Evolutionary conservation across 306 rosid species (phyloP).

Genomic region (Delonix regia): DNA sequence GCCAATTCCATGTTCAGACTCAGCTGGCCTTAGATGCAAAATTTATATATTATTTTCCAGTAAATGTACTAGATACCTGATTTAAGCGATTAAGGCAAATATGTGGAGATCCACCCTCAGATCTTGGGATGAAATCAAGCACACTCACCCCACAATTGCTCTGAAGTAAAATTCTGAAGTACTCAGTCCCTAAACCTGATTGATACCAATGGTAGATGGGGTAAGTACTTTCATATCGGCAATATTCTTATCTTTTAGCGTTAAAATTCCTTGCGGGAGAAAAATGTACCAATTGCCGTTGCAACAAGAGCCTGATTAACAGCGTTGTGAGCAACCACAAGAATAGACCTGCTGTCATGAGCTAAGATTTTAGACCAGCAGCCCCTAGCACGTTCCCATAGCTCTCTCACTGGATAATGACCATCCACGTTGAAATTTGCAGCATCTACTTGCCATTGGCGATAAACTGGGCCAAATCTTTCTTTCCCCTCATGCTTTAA

Average conservation of each 20-base stretch:
- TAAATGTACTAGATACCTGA: conserved; percentile 61
- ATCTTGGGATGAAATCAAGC: conserved; percentile 74
- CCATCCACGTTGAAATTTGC: conserved; percentile 79
- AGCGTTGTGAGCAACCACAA: conserved; percentile 98
- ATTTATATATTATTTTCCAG: background rate
- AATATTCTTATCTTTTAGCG: conserved; percentile 20
- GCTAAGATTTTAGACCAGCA: conserved; percentile 76
- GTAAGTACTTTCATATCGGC: conserved; percentile 14
- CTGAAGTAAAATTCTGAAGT: conserved; percentile 88
- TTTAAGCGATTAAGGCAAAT: conserved; percentile 90
- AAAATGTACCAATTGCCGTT: conserved; percentile 78
- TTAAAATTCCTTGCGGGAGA: conserved; percentile 29
- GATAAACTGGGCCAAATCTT: conserved; percentile 73
- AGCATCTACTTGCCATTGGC: conserved; percentile 86
- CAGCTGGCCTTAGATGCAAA: background rate
- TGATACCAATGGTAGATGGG: conserved; percentile 14
- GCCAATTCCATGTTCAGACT: conserved; percentile 26
- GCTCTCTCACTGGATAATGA: conserved; percentile 93
- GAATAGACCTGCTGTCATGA: conserved; percentile 84
- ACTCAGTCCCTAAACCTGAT: conserved; percentile 78
- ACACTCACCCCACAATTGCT: conserved; percentile 96
- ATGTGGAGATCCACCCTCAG: conserved; percentile 72
- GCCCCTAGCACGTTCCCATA: conserved; percentile 87
- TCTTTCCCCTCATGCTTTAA: conserved; percentile 86
- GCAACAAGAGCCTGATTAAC: conserved; percentile 99